Conservation (phyloP, 2,329 filamentous ascomycete species). For the Orbilia quercus region DNA sequence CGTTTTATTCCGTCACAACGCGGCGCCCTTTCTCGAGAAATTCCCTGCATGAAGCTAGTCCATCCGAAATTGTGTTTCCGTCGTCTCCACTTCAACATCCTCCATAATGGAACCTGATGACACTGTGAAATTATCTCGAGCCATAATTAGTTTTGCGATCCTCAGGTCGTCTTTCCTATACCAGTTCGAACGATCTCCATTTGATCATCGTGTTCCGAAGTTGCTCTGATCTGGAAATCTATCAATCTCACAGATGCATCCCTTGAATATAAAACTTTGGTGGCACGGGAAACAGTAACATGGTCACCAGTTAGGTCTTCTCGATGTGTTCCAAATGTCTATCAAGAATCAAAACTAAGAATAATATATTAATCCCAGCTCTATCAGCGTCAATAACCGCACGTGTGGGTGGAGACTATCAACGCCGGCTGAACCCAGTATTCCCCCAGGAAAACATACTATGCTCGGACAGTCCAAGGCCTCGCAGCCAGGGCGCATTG, state of each 20-base stretch:
- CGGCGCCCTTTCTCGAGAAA: conserved; percentile 27
- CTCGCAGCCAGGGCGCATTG: conserved; percentile 17
- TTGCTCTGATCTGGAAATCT: conserved; percentile 10
- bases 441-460: conserved; percentile 16
- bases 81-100: conserved; percentile 33
- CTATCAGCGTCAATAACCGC: conserved; percentile 22
- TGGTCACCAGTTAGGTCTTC: neutral
- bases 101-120: conserved; percentile 13
- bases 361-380: neutral
- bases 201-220: conserved; percentile 18
- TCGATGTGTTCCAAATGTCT: conserved; percentile 10
- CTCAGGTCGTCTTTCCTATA: conserved; percentile 19
- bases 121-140: conserved; percentile 27
- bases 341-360: conserved; percentile 18
- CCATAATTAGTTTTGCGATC: conserved; percentile 11
- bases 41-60: conserved; percentile 20
- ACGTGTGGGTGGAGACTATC: conserved; percentile 47
- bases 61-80: conserved; percentile 52
- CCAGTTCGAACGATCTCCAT: conserved; percentile 7
- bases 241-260: conserved; percentile 12
- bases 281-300: conserved; percentile 14
- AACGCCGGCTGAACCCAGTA: conserved; percentile 24
- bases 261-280: neutral
- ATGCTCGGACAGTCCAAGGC: conserved; percentile 28
- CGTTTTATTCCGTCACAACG: conserved; percentile 30